These are phyloP conservation scores for Bretziella fagacearum DNA, from an alignment of 2,329 filamentous ascomycete genomes.

Conservation along the genomic window DNA sequence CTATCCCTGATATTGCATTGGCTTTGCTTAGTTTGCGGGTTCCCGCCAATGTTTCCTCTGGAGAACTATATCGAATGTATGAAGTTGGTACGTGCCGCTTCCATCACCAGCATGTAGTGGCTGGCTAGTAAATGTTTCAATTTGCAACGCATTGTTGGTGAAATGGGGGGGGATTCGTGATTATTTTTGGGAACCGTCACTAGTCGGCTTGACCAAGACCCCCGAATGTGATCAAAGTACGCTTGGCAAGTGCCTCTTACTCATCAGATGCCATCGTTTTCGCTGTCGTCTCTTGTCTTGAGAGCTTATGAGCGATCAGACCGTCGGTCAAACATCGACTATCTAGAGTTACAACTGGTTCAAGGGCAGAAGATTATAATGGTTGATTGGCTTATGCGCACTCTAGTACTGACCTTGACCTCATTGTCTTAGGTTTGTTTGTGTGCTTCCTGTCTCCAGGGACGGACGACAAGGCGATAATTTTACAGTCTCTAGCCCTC, in stretches of 20 bases:
- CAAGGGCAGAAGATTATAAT: not conserved
- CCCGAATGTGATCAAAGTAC: too few species aligned
- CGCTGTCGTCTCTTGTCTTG: too few species aligned
- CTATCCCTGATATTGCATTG: not conserved
- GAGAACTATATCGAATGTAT: not conserved
- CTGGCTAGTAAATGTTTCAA: not conserved
- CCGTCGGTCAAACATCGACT: not conserved
- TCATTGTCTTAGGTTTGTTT: not conserved
- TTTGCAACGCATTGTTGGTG: not conserved
- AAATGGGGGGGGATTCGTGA: not conserved
- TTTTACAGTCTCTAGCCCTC: not conserved
- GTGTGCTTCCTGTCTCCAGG: not conserved
- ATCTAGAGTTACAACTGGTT: not conserved
- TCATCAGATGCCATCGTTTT: too few species aligned
- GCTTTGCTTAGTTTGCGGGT: not conserved
- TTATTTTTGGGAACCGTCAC: not conserved
- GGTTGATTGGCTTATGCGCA: not conserved
- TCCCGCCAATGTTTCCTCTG: not conserved
- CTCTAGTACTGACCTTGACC: not conserved
- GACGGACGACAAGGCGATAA: not conserved
- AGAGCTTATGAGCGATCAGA: too few species aligned
- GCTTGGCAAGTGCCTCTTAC: too few species aligned
- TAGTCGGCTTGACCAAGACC: not conserved
- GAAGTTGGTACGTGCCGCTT: not conserved
- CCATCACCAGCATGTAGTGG: not conserved